Percentiles rank a stretch among this genome's conserved stretches.
phyloP scores from a whole-genome alignment of 805 yeast species.

The Maudiozyma barnettii region DNA sequence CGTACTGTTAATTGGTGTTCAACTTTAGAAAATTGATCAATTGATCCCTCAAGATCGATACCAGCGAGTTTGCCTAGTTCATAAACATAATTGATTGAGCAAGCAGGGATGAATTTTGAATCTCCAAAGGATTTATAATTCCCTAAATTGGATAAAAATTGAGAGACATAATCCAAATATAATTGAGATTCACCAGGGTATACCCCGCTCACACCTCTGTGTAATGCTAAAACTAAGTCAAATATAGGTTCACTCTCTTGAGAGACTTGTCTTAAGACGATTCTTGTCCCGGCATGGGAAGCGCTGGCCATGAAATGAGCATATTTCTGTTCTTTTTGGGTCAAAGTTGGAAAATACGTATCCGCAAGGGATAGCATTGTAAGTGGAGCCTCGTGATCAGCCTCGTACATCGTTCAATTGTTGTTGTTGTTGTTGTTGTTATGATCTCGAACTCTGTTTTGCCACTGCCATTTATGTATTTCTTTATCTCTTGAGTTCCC shows the following conservation, averaged over 20 bases:
- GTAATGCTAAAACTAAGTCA: conserved; percentile 57
- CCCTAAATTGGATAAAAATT: conserved; percentile 65
- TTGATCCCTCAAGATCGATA: conserved; percentile 30
- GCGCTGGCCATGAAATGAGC: conserved; percentile 82
- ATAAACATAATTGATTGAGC: conserved; percentile 40
- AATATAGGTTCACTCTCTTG: conserved; percentile 70
- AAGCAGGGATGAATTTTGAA: conserved; percentile 68
- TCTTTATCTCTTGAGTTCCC: no score
- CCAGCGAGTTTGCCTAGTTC: conserved; percentile 13
- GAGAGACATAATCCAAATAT: conserved; percentile 68
- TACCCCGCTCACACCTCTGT: conserved; percentile 41
- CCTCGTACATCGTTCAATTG: conserved; percentile 24
- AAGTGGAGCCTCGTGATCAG: conserved; percentile 60
- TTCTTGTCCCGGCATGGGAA: conserved; percentile 74
- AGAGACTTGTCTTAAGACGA: conserved; percentile 70
- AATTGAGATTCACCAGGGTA: conserved; percentile 30
- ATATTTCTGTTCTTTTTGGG: conserved; percentile 51
- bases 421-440: not conserved
- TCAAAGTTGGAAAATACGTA: conserved; percentile 61
- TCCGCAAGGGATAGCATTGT: conserved; percentile 55
- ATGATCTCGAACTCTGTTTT: not conserved
- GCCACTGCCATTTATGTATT: no score
- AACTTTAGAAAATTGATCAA: not conserved
- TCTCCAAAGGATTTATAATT: conserved; percentile 86
- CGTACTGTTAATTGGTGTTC: conserved; percentile 10